Evolutionary conservation across 257 asterid species (phyloP).

Genomic region (Nemophila menziesii): DNA sequence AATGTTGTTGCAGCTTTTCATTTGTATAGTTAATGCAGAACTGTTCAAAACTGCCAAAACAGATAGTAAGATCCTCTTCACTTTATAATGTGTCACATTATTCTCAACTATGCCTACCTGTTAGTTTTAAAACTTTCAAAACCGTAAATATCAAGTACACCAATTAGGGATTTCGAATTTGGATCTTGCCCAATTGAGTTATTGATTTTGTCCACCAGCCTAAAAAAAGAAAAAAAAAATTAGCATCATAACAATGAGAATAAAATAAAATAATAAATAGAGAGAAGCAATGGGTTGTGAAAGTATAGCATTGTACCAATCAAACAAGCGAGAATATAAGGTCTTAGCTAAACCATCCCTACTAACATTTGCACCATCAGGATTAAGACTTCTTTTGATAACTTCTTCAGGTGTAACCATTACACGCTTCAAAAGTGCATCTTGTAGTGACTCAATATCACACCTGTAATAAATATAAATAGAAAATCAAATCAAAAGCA

Average conservation of each 20-base stretch:
- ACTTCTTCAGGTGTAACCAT: constrained; percentile 99
- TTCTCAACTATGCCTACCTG: constrained; percentile 40
- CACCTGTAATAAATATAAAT: constrained; percentile 48
- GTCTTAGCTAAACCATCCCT: constrained; percentile 96
- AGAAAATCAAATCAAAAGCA: constrained; percentile 12
- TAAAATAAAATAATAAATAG: not conserved
- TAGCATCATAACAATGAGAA: not conserved
- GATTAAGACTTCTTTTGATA: constrained; percentile 97
- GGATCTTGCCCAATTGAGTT: constrained; percentile 90
- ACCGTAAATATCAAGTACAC: constrained; percentile 97
- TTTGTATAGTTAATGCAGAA: constrained; percentile 90
- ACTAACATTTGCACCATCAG: constrained; percentile 66
- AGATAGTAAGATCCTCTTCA: constrained; percentile 5
- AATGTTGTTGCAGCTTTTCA: constrained; percentile 98
- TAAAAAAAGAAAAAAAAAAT: constrained; percentile 20
- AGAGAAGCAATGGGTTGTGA: constrained; percentile 5
- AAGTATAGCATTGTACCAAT: constrained; percentile 48
- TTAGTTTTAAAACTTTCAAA: constrained; percentile 88
- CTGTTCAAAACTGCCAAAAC: constrained; percentile 72
- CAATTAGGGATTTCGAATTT: constrained; percentile 64
- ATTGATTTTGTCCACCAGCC: constrained; percentile 95
- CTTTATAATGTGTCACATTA: not conserved
- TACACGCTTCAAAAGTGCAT: constrained; percentile 86
- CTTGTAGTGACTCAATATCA: constrained; percentile 59
- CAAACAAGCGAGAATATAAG: constrained; percentile 80